Conservation (phyloP, 495 filamentous ascomycete species). For the Daldinia loculata region DNA sequence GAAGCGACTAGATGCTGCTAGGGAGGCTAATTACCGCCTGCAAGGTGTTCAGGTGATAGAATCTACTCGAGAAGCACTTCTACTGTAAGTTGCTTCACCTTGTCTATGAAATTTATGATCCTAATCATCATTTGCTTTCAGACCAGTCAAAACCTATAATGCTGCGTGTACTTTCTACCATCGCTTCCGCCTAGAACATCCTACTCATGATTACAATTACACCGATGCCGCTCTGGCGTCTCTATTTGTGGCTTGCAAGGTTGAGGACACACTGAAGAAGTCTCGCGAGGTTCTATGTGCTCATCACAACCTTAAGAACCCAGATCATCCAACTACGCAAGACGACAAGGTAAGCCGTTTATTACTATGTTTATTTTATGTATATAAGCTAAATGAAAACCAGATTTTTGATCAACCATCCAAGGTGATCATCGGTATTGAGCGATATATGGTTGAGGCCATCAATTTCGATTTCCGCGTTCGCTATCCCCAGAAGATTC, state of each 20-base stretch:
- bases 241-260: constrained; percentile 93
- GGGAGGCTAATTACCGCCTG: constrained; percentile 39
- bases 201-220: constrained; percentile 73
- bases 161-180: constrained; percentile 89
- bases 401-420: constrained; percentile 81
- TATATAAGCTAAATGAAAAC: constrained; percentile 22
- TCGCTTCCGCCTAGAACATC: constrained; percentile 82
- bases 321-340: constrained; percentile 76
- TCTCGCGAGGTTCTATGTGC: constrained; percentile 91
- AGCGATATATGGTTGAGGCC: constrained; percentile 92
- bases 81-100: constrained; percentile 21
- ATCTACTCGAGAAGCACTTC: constrained; percentile 19
- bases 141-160: constrained; percentile 83
- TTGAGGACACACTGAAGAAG: constrained; percentile 97
- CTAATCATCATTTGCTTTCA: constrained; percentile 39
- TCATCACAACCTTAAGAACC: constrained; percentile 82
- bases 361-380: background rate
- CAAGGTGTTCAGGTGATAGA: constrained; percentile 37
- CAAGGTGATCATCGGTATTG: constrained; percentile 83
- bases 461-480: constrained; percentile 94
- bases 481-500: constrained; percentile 82
- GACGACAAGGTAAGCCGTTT: constrained; percentile 75
- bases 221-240: constrained; percentile 85
- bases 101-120: background rate
- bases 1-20: constrained; percentile 51